Percentiles rank a stretch among this genome's conserved stretches.
These are phyloP conservation scores for Eutrema yunnanense DNA, from an alignment of 345 rosid species.

Conservation along the genomic window DNA sequence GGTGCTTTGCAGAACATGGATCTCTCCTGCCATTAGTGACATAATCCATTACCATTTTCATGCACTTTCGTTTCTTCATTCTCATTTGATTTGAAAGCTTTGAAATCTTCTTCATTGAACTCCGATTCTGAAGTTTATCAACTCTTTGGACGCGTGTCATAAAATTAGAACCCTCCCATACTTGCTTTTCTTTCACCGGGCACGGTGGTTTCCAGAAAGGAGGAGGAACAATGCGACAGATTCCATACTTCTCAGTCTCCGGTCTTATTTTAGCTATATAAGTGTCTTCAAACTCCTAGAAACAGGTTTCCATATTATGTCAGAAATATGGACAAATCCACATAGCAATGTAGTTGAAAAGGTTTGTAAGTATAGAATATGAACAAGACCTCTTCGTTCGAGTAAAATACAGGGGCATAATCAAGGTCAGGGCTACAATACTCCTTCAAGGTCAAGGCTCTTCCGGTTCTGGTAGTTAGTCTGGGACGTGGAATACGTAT, in stretches of 20 bases:
- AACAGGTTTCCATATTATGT: constrained; percentile 13
- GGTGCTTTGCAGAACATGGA: constrained; percentile 34
- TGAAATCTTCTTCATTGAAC: constrained; percentile 64
- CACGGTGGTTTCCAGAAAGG: constrained; percentile 95
- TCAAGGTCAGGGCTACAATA: constrained; percentile 68
- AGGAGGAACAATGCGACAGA: constrained; percentile 98
- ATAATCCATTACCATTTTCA: constrained; percentile 50
- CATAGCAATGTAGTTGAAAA: not conserved
- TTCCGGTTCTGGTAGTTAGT: too few relatives aligned
- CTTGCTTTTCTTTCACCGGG: constrained; percentile 61
- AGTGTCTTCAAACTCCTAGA: constrained; percentile 95
- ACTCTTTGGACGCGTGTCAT: constrained; percentile 92
- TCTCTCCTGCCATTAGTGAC: constrained; percentile 37
- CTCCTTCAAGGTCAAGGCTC: too few relatives aligned
- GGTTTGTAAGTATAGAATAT: constrained; percentile 17
- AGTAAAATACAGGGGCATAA: constrained; percentile 88
- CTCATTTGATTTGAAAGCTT: constrained; percentile 41
- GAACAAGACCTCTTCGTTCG: constrained; percentile 76
- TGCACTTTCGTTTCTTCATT: constrained; percentile 77
- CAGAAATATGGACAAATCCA: constrained; percentile 14
- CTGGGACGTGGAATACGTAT: too few relatives aligned
- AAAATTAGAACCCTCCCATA: constrained; percentile 79
- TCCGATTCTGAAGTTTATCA: constrained; percentile 94
- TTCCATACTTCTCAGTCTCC: constrained; percentile 85
- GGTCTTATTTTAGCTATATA: constrained; percentile 81